A percentile compares a stretch with the other conserved stretches of the same genome.
phyloP scores from a whole-genome alignment of 768 basidiomycete species.

The Boletellus ananas region DNA sequence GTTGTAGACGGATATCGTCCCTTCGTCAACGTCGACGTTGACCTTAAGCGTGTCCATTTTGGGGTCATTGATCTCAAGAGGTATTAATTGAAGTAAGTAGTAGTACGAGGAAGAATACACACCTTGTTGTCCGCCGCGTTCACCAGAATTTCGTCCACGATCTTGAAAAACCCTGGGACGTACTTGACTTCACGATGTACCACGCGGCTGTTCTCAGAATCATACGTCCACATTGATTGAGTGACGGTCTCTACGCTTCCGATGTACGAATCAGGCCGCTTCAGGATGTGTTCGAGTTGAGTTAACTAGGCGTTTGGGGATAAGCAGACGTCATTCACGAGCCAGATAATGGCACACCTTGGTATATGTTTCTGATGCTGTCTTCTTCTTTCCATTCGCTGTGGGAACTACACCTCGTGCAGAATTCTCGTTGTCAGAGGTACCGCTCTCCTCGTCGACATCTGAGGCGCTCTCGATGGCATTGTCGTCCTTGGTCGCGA shows the following conservation, averaged over 20 bases:
- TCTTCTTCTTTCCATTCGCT: slow-evolving; percentile 67
- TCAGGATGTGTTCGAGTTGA: slow-evolving; percentile 91
- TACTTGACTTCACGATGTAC: slow-evolving; percentile 78
- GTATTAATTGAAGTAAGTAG: not conserved
- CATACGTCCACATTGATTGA: slow-evolving; percentile 92
- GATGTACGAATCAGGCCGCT: slow-evolving; percentile 93
- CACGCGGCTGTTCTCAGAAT: slow-evolving; percentile 81
- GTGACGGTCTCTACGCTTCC: slow-evolving; percentile 90
- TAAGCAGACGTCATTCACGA: not conserved
- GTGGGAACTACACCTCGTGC: slow-evolving; percentile 23
- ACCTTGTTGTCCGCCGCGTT: slow-evolving; percentile 99
- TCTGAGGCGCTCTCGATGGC: slow-evolving; percentile 46
- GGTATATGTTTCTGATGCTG: slow-evolving; percentile 84
- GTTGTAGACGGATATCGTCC: slow-evolving; percentile 89
- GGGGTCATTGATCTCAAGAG: slow-evolving; percentile 77
- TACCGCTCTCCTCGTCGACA: slow-evolving; percentile 35
- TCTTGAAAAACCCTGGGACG: slow-evolving; percentile 99
- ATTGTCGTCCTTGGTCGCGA: slow-evolving; percentile 64
- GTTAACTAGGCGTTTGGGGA: slow-evolving; percentile 55
- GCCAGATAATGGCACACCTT: slow-evolving; percentile 52
- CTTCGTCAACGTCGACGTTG: slow-evolving; percentile 77
- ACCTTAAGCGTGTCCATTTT: slow-evolving; percentile 92
- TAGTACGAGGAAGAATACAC: slow-evolving; percentile 14
- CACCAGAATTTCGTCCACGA: slow-evolving; percentile 97
- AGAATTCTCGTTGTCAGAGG: slow-evolving; percentile 39